These are phyloP conservation scores for Aureobasidium sp. DNA, from an alignment of 2,329 filamentous ascomycete species.

Conservation along the genomic window DNA sequence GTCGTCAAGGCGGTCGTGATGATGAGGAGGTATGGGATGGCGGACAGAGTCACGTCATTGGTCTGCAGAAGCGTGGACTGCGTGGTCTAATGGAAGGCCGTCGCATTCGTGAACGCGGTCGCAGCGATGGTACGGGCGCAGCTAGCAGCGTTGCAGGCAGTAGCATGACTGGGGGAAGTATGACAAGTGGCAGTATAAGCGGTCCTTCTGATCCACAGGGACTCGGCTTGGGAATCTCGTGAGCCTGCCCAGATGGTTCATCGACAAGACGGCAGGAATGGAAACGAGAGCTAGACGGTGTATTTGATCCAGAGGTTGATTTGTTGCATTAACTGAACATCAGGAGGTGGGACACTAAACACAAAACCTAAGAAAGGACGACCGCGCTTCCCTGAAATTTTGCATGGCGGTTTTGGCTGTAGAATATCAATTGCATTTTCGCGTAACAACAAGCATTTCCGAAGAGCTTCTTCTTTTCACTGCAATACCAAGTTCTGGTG, in stretches of 20 bases:
- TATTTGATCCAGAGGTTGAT: too few species aligned
- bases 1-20: constrained; percentile 35
- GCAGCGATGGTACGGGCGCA: constrained; percentile 27
- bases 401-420: too few species aligned
- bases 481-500: too few species aligned
- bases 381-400: too few species aligned
- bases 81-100: constrained; percentile 92
- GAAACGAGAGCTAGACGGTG: too few species aligned
- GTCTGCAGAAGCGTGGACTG: constrained; percentile 86
- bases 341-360: too few species aligned
- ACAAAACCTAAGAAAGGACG: too few species aligned
- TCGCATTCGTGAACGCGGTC: constrained; percentile 67
- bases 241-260: neutral
- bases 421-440: too few species aligned
- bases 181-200: neutral
- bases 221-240: constrained; percentile 18
- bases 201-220: neutral
- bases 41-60: constrained; percentile 82
- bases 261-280: neutral
- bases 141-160: neutral
- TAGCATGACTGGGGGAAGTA: neutral
- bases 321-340: too few species aligned
- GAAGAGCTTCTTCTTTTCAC: too few species aligned
- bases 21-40: constrained; percentile 68
- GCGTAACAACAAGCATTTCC: too few species aligned